phyloP scores from a whole-genome alignment of 1,284 basidiomycete species.

The Apiotrichum siamense region DNA sequence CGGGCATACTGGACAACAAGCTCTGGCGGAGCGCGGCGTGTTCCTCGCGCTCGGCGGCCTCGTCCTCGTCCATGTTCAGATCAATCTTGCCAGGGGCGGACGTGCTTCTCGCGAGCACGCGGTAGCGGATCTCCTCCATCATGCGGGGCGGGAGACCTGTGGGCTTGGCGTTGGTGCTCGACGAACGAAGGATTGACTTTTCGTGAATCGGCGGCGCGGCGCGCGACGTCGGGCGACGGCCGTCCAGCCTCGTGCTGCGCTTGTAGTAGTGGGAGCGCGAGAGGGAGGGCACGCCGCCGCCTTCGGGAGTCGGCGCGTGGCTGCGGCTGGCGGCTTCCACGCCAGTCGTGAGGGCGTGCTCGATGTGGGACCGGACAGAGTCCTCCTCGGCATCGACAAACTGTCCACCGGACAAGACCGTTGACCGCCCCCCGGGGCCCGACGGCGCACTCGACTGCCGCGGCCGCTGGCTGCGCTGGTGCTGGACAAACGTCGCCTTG shows the following conservation, averaged over 20 bases:
- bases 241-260: slow-evolving; percentile 26
- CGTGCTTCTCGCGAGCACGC: slow-evolving; percentile 31
- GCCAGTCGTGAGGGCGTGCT: slow-evolving; percentile 69
- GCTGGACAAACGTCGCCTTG: slow-evolving; percentile 19
- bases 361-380: slow-evolving; percentile 74
- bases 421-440: too few relatives aligned
- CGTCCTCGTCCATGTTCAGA: slow-evolving; percentile 16
- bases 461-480: neutral
- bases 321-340: slow-evolving; percentile 47
- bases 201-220: slow-evolving; percentile 35
- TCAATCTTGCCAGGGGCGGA: slow-evolving; percentile 27
- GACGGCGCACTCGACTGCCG: neutral
- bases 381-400: slow-evolving; percentile 88
- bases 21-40: slow-evolving; percentile 28
- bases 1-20: neutral
- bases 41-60: slow-evolving; percentile 33
- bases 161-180: slow-evolving; percentile 21
- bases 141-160: slow-evolving; percentile 38
- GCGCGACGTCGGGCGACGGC: neutral
- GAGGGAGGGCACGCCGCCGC: neutral
- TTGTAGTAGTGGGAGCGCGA: neutral
- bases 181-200: slow-evolving; percentile 35
- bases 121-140: slow-evolving; percentile 43
- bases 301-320: neutral
- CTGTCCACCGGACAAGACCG: slow-evolving; percentile 58